phyloP scores from a whole-genome alignment of 768 basidiomycete genomes.

The Mycena rosella region DNA sequence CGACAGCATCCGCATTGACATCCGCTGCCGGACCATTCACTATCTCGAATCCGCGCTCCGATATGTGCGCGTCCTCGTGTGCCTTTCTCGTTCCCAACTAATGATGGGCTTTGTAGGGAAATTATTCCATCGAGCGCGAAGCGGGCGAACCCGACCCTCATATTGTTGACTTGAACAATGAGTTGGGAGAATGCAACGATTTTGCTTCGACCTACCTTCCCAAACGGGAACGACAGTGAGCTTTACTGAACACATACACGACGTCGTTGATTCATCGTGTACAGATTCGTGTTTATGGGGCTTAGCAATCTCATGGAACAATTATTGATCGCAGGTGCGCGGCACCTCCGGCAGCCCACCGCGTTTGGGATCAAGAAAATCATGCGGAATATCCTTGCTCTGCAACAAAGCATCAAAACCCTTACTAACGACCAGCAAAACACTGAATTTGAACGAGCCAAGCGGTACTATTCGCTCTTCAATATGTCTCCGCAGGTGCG shows the following conservation, averaged over 20 bases:
- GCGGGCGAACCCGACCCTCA: slow-evolving; percentile 93
- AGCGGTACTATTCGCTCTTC: slow-evolving; percentile 87
- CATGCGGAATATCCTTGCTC: slow-evolving; percentile 86
- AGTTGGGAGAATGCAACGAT: slow-evolving; percentile 83
- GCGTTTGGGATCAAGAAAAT: slow-evolving; percentile 88
- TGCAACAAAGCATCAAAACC: slow-evolving; percentile 92
- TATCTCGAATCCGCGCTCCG: slow-evolving; percentile 85
- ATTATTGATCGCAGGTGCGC: slow-evolving; percentile 80
- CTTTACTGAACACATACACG: slow-evolving; percentile 23
- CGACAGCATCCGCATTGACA: slow-evolving; percentile 88
- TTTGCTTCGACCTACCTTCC: slow-evolving; percentile 73
- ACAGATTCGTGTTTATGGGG: slow-evolving; percentile 90
- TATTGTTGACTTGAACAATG: slow-evolving; percentile 86
- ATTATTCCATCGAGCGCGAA: slow-evolving; percentile 86
- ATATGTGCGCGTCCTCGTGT: slow-evolving; percentile 61
- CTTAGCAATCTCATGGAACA: slow-evolving; percentile 89
- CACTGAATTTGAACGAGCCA: slow-evolving; percentile 80
- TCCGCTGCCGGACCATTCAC: slow-evolving; percentile 86
- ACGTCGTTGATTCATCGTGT: slow-evolving; percentile 28
- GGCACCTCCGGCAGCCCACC: slow-evolving; percentile 77
- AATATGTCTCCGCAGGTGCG: slow-evolving; percentile 78
- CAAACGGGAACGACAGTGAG: slow-evolving; percentile 75
- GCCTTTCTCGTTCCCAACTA: slow-evolving; percentile 24
- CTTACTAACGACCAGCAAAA: slow-evolving; percentile 71
- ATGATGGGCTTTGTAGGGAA: slow-evolving; percentile 67